phyloP scores from a whole-genome alignment of 1,139 yeast species.

The Kodamaea suecica region DNA sequence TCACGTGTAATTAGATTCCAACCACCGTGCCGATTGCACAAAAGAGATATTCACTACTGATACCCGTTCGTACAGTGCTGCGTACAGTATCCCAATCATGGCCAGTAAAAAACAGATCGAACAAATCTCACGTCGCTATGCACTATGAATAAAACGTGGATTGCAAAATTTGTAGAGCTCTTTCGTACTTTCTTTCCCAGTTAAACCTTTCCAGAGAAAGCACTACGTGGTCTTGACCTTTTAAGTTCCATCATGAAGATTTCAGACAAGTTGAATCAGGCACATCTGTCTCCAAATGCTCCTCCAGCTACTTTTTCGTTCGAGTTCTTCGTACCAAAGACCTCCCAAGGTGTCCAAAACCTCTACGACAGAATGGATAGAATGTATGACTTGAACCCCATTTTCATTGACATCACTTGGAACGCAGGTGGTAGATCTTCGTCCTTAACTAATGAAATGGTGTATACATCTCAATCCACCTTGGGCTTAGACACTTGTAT shows the following conservation, averaged over 20 bases:
- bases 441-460: constrained; percentile 82
- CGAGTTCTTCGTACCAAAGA: constrained; percentile 97
- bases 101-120: too few species aligned
- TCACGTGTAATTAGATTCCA: constrained; percentile 12
- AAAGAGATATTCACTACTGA: too few species aligned
- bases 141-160: too few species aligned
- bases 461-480: constrained; percentile 87
- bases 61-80: too few species aligned
- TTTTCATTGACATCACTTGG: constrained; percentile 96
- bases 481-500: constrained; percentile 94
- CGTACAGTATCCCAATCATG: too few species aligned
- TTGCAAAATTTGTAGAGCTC: too few species aligned
- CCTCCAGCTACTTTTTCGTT: constrained; percentile 81
- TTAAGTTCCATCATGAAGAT: constrained; percentile 47
- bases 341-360: constrained; percentile 94
- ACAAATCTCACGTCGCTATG: too few species aligned
- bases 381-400: constrained; percentile 90
- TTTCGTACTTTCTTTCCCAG: too few species aligned
- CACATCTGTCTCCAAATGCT: constrained; percentile 41
- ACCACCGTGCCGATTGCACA: too few species aligned
- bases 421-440: constrained; percentile 93
- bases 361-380: constrained; percentile 96
- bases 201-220: too few species aligned
- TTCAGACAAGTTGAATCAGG: constrained; percentile 49
- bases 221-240: too few species aligned